Base-by-base conservation (phyloP, 192 early-diverging fungal genomes). In the Chytriomyces sp. region DNA sequence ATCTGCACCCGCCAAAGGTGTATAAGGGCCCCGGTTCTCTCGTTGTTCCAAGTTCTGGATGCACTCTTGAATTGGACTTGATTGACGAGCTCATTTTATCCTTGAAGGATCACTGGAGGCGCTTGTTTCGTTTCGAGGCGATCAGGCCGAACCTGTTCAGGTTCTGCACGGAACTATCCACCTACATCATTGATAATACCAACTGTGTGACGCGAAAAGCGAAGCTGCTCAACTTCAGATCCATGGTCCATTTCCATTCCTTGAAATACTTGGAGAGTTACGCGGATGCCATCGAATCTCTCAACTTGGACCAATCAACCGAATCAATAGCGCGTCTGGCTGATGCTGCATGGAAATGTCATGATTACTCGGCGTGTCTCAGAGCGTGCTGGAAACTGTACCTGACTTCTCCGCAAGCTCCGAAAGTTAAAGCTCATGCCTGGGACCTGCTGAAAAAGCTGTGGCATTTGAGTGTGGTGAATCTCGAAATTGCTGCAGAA, bases 11-110 rank as follows among this genome's bases (percentile, higher is more conserved):
- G 18, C 69, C 80, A 45, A 69, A 67, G 18, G 70, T 43, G 9
- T 50, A 69, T 50, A 82, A 82, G 65, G 67, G 69, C n/a, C 57
- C 68, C 7, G 5, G 50, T 5, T 43, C 64, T 11, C 50, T 82
- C 28, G 18, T 69, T 49, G 9, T 47, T 18, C 8, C 28, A 10
- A n/a, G 10, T 50, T 11, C 7, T 47, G 26, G 26, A 6, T 20
- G 67, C 16, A 20, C 18, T 16, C 18, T 9, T 61, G 26, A 45
- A 45, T 13, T 57, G 46, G 23, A 20, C n/a, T 45, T 43, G 44
- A 62, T 65, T 24, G 50, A 18, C 18, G 61, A 24, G 47, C 43
- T 43, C 24, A n/a, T 64, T 49, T 9, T 3, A 11, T n/a, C 26
- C 23, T 18, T 64, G 7, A 61, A 66, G n/a, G 18, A 65, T 11